Evolutionary conservation across 352 stramenopile genomes (phyloP), one percentile per base, ranked within the genome.

Genomic region (Globisporangium radiosum): DNA sequence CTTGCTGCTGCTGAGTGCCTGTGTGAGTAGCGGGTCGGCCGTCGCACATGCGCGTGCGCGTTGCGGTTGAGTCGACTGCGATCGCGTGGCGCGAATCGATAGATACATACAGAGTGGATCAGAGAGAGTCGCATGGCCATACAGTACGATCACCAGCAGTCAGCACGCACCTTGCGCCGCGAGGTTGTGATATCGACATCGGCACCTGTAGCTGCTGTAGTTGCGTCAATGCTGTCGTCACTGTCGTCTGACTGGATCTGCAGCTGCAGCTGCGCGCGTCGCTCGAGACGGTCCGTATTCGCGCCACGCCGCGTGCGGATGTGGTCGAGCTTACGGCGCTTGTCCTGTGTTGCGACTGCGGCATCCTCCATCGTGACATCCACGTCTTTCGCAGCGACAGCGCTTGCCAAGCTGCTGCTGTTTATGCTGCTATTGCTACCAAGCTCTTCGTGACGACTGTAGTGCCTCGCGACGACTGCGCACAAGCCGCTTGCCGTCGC

Each of bases 401-500:
- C 25, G 25, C 25, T 25, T 25, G 25, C 2, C 25, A 25, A 25
- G 25, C 25, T 25, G 25, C 25, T 25, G 25, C 25, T 25, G 25
- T 25, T 25, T 2, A 25, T 25, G 25, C 25, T 25, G 25, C 25
- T 25, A 25, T 2, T 25, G 25, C 25, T 25, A 2, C 25, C 25
- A 25, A 25, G 25, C 25, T 25, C 71, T 10, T 80, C 64, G 11
- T 76, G 64, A 48, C 44, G 70, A 52, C 81, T 75, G 69, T 91
- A 90, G 36, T 88, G 73, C 58, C 88, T 74, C 63, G 62, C 76
- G 70, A 90, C 78, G 53, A 88, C 82, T 15, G 81, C 70, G 56
- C 75, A 87, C 53, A 93, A 85, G 42, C 76, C 83, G 36, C 91
- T 81, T 53, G 71, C 75, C 25, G 83, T 88, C 1, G 83, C 78